These are phyloP conservation scores for Cymodocea nodosa DNA, from an alignment of 116 monocot genomes.

Conservation along the genomic window DNA sequence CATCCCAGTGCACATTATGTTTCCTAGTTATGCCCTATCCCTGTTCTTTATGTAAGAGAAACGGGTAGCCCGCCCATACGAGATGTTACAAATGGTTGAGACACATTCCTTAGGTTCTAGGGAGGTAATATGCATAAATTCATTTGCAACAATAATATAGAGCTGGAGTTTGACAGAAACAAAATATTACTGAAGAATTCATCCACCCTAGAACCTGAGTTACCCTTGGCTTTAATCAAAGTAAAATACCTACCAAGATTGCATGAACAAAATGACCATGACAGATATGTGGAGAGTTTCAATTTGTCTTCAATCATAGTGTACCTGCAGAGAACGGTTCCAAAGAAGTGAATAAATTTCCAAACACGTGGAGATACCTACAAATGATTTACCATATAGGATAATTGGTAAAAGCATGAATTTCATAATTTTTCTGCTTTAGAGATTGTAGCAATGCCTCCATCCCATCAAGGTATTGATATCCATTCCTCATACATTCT, in stretches of 20 bases:
- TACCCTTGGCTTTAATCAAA: too few species aligned
- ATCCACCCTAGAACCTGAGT: too few species aligned
- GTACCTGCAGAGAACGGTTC: conserved; percentile 36
- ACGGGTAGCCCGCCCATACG: too few species aligned
- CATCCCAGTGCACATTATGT: too few species aligned
- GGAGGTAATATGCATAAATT: too few species aligned
- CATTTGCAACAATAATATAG: too few species aligned
- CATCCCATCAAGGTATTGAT: conserved; percentile 75
- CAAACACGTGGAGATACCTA: neutral
- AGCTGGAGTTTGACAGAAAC: too few species aligned
- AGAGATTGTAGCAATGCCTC: conserved; percentile 51
- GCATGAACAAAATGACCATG: conserved; percentile 98
- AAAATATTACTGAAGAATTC: too few species aligned
- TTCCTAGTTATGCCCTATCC: too few species aligned
- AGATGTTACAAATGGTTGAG: too few species aligned
- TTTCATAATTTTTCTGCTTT: conserved; percentile 70
- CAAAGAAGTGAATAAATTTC: neutral
- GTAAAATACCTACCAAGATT: conserved; percentile 30
- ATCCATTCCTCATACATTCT: conserved; percentile 72
- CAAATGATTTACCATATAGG: conserved; percentile 51
- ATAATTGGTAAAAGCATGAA: conserved; percentile 98
- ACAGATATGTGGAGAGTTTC: conserved; percentile 70
- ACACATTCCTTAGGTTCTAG: too few species aligned
- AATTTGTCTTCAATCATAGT: conserved; percentile 85
- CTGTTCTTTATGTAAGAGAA: too few species aligned